These are phyloP conservation scores for Heracleum sosnowskyi DNA, from an alignment of 129 eudicot genomes.

Conservation along the genomic window DNA sequence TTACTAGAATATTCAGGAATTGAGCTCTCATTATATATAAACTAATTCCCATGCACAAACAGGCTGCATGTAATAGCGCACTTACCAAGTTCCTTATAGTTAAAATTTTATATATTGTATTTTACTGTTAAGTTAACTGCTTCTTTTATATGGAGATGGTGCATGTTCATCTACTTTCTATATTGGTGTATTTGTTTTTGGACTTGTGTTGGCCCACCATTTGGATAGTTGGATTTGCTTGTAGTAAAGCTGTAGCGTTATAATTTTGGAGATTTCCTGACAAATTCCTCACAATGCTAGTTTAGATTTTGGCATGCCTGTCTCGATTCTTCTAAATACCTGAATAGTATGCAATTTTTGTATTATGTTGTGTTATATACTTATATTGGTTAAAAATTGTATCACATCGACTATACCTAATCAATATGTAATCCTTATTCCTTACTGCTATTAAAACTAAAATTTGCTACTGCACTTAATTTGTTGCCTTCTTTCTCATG, in stretches of 20 bases:
- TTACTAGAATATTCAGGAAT: no score
- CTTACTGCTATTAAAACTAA: background rate
- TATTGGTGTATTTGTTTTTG: background rate
- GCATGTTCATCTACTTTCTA: background rate
- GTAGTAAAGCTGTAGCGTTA: background rate
- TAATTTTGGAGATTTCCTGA: background rate
- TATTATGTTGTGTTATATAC: background rate
- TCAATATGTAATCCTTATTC: no score
- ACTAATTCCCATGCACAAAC: background rate
- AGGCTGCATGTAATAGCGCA: background rate
- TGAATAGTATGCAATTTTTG: background rate
- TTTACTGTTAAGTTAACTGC: background rate
- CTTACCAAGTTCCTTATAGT: background rate
- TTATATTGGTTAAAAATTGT: background rate
- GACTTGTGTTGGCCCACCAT: background rate
- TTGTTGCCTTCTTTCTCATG: background rate
- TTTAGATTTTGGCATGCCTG: background rate
- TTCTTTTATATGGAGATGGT: background rate
- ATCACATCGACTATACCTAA: background rate
- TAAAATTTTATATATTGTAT: no score
- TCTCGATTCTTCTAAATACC: no score
- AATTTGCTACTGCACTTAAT: background rate
- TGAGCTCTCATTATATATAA: no score
- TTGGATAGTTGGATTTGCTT: background rate
- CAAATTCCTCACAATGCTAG: background rate